Conservation (phyloP, 306 rosid genomes). For the Hippophae gyantsensis region DNA sequence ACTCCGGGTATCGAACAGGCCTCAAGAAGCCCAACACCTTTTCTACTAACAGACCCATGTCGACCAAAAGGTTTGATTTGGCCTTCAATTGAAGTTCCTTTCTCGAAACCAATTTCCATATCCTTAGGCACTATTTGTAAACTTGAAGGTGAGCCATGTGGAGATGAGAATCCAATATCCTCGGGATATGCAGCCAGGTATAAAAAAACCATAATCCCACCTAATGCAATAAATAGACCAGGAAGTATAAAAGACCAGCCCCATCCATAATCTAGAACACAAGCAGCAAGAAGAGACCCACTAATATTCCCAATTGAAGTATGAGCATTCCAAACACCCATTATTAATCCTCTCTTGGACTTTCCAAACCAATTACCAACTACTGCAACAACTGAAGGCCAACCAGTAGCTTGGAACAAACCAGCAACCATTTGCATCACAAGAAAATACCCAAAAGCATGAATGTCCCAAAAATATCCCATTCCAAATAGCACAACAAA, state of each 20-base stretch:
- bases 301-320: slow-evolving; percentile 73
- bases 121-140: slow-evolving; percentile 12
- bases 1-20: slow-evolving; percentile 79
- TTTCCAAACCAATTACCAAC: slow-evolving; percentile 86
- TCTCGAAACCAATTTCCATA: slow-evolving; percentile 32
- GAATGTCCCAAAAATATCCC: slow-evolving; percentile 63
- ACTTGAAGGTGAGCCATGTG: slow-evolving; percentile 23
- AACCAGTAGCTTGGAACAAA: slow-evolving; percentile 74
- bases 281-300: slow-evolving; percentile 69
- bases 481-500: slow-evolving; percentile 59
- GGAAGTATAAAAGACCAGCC: slow-evolving; percentile 73
- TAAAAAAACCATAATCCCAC: slow-evolving; percentile 50
- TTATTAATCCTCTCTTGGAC: slow-evolving; percentile 62
- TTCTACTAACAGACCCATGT: slow-evolving; percentile 27
- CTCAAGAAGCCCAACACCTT: slow-evolving; percentile 49
- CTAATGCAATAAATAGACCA: slow-evolving; percentile 37
- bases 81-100: slow-evolving; percentile 7
- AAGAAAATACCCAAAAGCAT: slow-evolving; percentile 49
- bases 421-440: slow-evolving; percentile 71
- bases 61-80: background rate
- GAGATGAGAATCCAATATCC: slow-evolving; percentile 37
- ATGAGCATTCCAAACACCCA: slow-evolving; percentile 88
- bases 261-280: slow-evolving; percentile 77
- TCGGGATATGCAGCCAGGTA: slow-evolving; percentile 66
- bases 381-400: slow-evolving; percentile 89